phyloP scores from a whole-genome alignment of 805 yeast species.

The Monosporozyma servazzii region DNA sequence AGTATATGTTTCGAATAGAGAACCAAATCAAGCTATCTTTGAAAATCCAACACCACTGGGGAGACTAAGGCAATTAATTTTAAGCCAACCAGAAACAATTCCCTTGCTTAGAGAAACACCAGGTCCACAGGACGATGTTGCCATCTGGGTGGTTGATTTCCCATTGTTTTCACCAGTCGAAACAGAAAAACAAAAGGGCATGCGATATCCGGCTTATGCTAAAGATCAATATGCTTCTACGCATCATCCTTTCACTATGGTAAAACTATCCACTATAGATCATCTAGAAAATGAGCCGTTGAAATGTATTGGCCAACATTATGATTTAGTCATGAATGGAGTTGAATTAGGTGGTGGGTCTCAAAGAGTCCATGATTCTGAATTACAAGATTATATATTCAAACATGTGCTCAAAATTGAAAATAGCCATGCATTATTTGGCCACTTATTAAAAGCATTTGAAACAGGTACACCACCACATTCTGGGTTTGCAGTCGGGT shows the following conservation, averaged over 20 bases:
- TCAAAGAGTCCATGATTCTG: conserved; percentile 83
- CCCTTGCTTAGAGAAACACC: conserved; percentile 14
- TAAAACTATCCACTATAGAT: conserved; percentile 56
- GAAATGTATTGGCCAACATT: conserved; percentile 76
- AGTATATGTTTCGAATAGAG: conserved; percentile 69
- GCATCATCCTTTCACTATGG: conserved; percentile 98
- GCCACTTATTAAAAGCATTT: conserved; percentile 76
- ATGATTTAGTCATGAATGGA: conserved; percentile 88
- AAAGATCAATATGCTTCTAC: conserved; percentile 49
- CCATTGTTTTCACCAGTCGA: conserved; percentile 83
- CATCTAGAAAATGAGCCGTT: conserved; percentile 45
- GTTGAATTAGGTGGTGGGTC: conserved; percentile 97
- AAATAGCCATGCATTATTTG: conserved; percentile 59
- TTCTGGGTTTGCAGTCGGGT: conserved; percentile 93
- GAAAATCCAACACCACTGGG: conserved; percentile 97
- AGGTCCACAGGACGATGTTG: conserved; percentile 33
- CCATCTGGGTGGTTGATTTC: conserved; percentile 83
- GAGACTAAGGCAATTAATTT: conserved; percentile 65
- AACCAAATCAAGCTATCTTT: conserved; percentile 45
- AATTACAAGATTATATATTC: conserved; percentile 66
- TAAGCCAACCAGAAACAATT: conserved; percentile 39
- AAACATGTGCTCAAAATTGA: conserved; percentile 50
- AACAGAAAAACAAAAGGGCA: conserved; percentile 9
- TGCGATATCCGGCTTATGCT: conserved; percentile 54
- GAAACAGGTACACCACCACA: conserved; percentile 96